Evolutionary conservation across 2,329 filamentous ascomycete genomes (phyloP), one percentile per base, ranked within the genome.

Genomic region (Neofusicoccum cordaticola): DNA sequence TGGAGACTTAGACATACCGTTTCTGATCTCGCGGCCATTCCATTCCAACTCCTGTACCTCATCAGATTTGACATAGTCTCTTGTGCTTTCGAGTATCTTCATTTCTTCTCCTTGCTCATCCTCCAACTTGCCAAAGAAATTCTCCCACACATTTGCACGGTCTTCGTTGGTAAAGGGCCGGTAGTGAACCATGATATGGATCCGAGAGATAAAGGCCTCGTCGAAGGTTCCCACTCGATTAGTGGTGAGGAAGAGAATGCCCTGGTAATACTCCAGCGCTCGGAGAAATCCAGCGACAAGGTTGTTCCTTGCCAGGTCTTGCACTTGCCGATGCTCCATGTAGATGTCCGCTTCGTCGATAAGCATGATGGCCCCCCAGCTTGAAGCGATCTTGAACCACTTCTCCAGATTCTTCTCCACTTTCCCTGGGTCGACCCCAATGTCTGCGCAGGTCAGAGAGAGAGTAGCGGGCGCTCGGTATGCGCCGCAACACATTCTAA

Each of bases 271-370:
- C n/a, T 56, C 53, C 34, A 65, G 45, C 0, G 37, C 31, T 1
- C 42, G 44, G 2, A 79, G 66, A 64, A 79, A 79, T 6, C 47
- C 47, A 34, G 76, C 72, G 1, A 78, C 72, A 0, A 78, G 66
- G 50, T 69, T 74, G 65, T 75, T 75, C 2, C 73, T 63, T 7
- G 68, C 65, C 0, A 78, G 71, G 50, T 79, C 73, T 1, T 67
- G 63, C 3, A 67, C 68, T 12, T 68, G 61, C 4, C 78, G 69
- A 2, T 71, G 69, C 62, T 79, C 75, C 11, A 79, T 69, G 66
- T 74, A 78, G 1, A 79, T 69, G 65, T 79, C 76, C 0, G 72
- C 73, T 62, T 76, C 73, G 37, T 77, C 74, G 4, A 77, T 68
- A 0, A 76, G 68, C 1, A 76, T 57, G 15, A 67, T 62, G 2